These are phyloP conservation scores for Xylariaceae sp. DNA, from an alignment of 2,329 filamentous ascomycete species.

Conservation along the genomic window DNA sequence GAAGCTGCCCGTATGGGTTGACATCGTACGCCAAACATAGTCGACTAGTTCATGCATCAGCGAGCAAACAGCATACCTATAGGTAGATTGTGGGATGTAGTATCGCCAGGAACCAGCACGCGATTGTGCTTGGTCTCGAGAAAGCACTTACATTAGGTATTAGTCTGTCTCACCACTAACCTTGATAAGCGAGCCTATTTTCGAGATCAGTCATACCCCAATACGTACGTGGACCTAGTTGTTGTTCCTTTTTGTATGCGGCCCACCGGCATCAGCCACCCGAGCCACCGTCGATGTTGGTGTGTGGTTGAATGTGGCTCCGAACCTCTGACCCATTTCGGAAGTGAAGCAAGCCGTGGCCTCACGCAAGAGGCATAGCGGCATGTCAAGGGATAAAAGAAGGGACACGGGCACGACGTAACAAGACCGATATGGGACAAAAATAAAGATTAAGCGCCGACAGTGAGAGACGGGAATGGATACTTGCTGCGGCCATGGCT, in stretches of 20 bases:
- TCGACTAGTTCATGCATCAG: not conserved
- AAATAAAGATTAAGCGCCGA: constrained; percentile 19
- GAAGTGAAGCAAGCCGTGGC: not conserved
- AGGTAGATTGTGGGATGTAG: too few relatives aligned
- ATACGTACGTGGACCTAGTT: too few relatives aligned
- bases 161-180: too few relatives aligned
- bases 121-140: too few relatives aligned
- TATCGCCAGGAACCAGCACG: too few relatives aligned
- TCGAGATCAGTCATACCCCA: too few relatives aligned
- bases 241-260: too few relatives aligned
- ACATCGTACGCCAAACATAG: constrained; percentile 6
- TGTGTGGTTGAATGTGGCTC: constrained; percentile 1
- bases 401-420: not conserved
- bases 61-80: too few relatives aligned
- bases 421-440: constrained; percentile 4
- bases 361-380: not conserved
- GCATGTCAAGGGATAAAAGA: not conserved
- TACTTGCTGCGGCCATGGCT: constrained; percentile 8
- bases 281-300: constrained; percentile 1
- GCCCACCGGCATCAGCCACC: constrained; percentile 1
- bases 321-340: not conserved
- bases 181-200: too few relatives aligned
- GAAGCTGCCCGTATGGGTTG: not conserved
- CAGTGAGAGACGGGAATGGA: not conserved
- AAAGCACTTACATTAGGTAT: too few relatives aligned